Evolutionary conservation across 106 monocot genomes (phyloP).

Genomic region (Amphibolis antarctica): DNA sequence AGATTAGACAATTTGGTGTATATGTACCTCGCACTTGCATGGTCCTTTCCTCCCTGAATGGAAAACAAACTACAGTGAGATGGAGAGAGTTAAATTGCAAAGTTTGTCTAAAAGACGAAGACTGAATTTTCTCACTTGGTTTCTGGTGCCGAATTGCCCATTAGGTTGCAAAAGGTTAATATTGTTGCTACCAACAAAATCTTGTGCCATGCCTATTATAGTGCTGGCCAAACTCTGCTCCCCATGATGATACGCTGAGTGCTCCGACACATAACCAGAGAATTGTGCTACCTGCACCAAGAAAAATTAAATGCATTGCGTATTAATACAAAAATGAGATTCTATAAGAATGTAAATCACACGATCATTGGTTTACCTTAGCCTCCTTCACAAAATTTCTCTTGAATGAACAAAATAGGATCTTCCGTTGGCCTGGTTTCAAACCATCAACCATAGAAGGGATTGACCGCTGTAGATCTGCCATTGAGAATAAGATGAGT

Average conservation of each 20-base stretch:
- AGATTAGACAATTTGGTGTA: constrained; percentile 58
- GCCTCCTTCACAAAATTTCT: constrained; percentile 66
- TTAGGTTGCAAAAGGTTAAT: constrained; percentile 69
- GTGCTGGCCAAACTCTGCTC: constrained; percentile 76
- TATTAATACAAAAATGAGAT: background rate
- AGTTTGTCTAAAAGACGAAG: background rate
- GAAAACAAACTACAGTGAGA: background rate
- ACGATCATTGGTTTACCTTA: constrained; percentile 34
- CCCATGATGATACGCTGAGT: constrained; percentile 97
- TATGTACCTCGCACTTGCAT: constrained; percentile 78
- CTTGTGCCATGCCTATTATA: constrained; percentile 87
- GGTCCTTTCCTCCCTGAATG: constrained; percentile 86
- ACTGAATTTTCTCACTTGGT: constrained; percentile 35
- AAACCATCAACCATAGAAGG: constrained; percentile 95
- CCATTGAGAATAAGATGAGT: constrained; percentile 78
- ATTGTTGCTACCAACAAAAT: constrained; percentile 90
- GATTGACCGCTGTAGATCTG: constrained; percentile 85
- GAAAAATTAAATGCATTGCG: background rate
- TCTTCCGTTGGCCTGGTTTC: constrained; percentile 96
- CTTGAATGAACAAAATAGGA: constrained; percentile 84
- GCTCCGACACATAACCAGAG: constrained; percentile 89
- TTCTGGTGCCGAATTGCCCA: constrained; percentile 90
- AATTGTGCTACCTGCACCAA: constrained; percentile 49
- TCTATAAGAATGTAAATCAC: background rate
- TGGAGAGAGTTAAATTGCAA: background rate